Conservation (phyloP, 2,329 filamentous ascomycete genomes). For the Aureobasidium sp. region DNA sequence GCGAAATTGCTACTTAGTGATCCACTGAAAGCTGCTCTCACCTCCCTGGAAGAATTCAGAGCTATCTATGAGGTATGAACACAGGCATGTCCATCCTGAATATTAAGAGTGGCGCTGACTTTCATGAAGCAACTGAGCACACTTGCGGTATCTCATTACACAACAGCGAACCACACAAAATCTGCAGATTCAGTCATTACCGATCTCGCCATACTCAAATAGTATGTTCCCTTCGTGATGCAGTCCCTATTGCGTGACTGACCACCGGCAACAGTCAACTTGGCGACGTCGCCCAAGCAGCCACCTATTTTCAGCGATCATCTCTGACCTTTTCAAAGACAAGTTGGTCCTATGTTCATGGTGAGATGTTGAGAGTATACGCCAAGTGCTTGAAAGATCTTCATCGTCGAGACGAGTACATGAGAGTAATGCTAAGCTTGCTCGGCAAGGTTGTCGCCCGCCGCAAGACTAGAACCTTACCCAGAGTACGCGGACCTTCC, state of each 20-base stretch:
- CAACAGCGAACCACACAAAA: conserved; percentile 68
- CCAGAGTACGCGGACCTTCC: conserved; percentile 17
- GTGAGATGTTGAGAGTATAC: conserved; percentile 81
- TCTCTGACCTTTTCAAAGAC: conserved; percentile 71
- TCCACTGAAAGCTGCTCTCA: conserved; percentile 29
- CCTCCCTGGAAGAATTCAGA: conserved; percentile 34
- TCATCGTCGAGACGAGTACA: conserved; percentile 69
- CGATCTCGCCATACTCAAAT: conserved; percentile 81
- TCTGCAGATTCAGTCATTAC: conserved; percentile 71
- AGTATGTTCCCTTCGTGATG: conserved; percentile 13
- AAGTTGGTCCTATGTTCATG: conserved; percentile 72
- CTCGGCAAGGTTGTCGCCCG: conserved; percentile 55
- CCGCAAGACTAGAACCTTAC: conserved; percentile 31
- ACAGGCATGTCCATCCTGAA: neutral
- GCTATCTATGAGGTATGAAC: conserved; percentile 34
- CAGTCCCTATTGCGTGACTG: no score
- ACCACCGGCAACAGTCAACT: conserved; percentile 44
- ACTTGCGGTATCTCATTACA: conserved; percentile 74
- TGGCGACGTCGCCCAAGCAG: conserved; percentile 65
- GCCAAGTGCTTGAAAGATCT: conserved; percentile 73
- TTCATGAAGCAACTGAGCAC: conserved; percentile 65
- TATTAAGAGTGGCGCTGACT: neutral
- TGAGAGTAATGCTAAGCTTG: conserved; percentile 66
- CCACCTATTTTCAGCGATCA: conserved; percentile 69
- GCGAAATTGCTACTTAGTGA: conserved; percentile 18